Evolutionary conservation across 768 basidiomycete species (phyloP).

Genomic region (Lentinus tigrinus): DNA sequence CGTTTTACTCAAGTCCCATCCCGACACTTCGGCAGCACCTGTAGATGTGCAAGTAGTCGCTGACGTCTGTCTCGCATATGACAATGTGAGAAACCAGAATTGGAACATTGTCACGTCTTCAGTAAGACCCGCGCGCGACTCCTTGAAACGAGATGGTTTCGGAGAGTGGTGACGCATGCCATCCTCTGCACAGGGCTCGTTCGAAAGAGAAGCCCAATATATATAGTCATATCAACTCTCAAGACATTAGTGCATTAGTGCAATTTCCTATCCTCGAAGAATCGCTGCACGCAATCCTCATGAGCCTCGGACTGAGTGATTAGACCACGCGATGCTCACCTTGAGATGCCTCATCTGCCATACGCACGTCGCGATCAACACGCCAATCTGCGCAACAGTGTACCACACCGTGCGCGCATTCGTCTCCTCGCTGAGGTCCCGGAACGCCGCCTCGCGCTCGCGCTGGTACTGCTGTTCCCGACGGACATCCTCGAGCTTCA

Average conservation of each 20-base stretch:
- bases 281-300: slow-evolving; percentile 46
- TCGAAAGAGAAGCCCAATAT: slow-evolving; percentile 11
- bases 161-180: too few species aligned
- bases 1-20: neutral
- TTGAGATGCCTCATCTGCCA: slow-evolving; percentile 95
- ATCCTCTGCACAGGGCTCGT: neutral
- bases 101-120: too few species aligned
- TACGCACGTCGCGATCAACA: slow-evolving; percentile 79
- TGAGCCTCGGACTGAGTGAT: neutral
- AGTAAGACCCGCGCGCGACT: too few species aligned
- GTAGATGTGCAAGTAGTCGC: too few species aligned
- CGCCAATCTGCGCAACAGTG: slow-evolving; percentile 81
- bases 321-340: slow-evolving; percentile 43
- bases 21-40: too few species aligned
- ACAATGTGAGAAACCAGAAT: too few species aligned
- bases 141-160: too few species aligned
- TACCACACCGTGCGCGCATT: slow-evolving; percentile 97
- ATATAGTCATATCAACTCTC: slow-evolving; percentile 13
- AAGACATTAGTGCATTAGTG: slow-evolving; percentile 39
- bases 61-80: too few species aligned
- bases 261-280: slow-evolving; percentile 86
- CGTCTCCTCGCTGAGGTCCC: slow-evolving; percentile 84
- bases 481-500: slow-evolving; percentile 88
- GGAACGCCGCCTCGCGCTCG: slow-evolving; percentile 88
- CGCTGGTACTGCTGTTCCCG: slow-evolving; percentile 98